phyloP scores from a whole-genome alignment of 2,329 filamentous ascomycete species.

The Cladophialophora yegresii region DNA sequence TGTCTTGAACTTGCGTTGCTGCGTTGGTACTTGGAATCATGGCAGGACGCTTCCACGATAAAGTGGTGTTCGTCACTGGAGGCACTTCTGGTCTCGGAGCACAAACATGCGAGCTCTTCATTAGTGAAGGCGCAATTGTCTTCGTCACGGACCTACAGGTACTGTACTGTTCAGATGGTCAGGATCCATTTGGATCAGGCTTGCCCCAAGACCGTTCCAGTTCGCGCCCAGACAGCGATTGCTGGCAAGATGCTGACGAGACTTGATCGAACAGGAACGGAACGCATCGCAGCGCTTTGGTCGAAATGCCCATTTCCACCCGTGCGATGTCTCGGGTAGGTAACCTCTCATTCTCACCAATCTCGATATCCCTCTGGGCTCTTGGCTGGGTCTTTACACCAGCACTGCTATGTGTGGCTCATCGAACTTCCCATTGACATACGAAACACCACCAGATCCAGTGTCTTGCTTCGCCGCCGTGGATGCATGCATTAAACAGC shows the following conservation, averaged over 20 bases:
- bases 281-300: conserved; percentile 20
- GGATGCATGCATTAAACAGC: conserved; percentile 18
- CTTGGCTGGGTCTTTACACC: neutral
- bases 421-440: conserved; percentile 11
- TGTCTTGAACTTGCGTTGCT: neutral
- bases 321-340: conserved; percentile 22
- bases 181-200: neutral
- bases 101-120: conserved; percentile 21
- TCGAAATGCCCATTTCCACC: conserved; percentile 24
- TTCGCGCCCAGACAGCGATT: conserved; percentile 3
- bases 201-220: neutral
- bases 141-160: conserved; percentile 25
- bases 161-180: conserved; percentile 7
- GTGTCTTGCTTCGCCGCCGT: conserved; percentile 17
- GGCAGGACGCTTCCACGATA: conserved; percentile 15
- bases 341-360: conserved; percentile 8
- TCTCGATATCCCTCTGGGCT: conserved; percentile 5
- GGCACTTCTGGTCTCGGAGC: conserved; percentile 25
- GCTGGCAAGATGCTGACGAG: conserved; percentile 16
- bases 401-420: neutral
- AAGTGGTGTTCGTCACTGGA: conserved; percentile 23
- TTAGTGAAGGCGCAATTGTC: conserved; percentile 19
- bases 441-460: conserved; percentile 9
- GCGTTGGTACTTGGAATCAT: conserved; percentile 1
- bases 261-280: conserved; percentile 15